These are phyloP conservation scores for Oryza meridionalis DNA, from an alignment of 176 grass and related monocot species.

Conservation along the genomic window DNA sequence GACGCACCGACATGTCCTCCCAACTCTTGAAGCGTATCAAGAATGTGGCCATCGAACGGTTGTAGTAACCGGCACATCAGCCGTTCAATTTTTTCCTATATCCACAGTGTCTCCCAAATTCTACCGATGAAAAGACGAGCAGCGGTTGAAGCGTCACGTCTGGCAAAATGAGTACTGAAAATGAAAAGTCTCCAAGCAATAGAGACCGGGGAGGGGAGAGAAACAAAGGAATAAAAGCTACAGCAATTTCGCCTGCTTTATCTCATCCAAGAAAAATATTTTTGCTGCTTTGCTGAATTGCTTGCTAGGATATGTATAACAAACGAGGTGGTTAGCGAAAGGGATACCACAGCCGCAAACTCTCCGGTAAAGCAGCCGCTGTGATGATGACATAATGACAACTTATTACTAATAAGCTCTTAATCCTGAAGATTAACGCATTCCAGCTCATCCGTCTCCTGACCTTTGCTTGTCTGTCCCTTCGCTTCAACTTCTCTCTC, in stretches of 20 bases:
- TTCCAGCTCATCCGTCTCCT: not conserved
- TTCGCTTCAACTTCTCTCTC: not conserved
- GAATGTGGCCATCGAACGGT: constrained; percentile 14
- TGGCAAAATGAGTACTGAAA: not conserved
- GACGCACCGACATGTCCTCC: constrained; percentile 37
- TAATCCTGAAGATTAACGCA: not conserved
- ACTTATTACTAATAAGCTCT: not conserved
- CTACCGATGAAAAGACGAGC: not conserved
- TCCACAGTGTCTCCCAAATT: not conserved
- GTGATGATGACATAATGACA: constrained; percentile 17
- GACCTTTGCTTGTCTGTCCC: not conserved
- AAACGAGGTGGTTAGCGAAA: constrained; percentile 37
- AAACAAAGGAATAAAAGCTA: not conserved
- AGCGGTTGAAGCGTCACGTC: constrained; percentile 25
- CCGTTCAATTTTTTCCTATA: not conserved
- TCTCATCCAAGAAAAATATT: not conserved
- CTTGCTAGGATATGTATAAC: not conserved
- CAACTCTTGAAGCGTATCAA: not conserved
- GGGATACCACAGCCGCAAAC: constrained; percentile 32
- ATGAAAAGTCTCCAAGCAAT: not conserved
- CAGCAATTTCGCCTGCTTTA: not conserved
- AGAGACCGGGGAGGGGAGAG: not conserved
- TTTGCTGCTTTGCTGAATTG: not conserved
- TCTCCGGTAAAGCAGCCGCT: not conserved
- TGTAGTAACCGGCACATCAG: not conserved